Evolutionary conservation across 345 rosid genomes (phyloP).

Genomic region (Gossypium ekmanianum): DNA sequence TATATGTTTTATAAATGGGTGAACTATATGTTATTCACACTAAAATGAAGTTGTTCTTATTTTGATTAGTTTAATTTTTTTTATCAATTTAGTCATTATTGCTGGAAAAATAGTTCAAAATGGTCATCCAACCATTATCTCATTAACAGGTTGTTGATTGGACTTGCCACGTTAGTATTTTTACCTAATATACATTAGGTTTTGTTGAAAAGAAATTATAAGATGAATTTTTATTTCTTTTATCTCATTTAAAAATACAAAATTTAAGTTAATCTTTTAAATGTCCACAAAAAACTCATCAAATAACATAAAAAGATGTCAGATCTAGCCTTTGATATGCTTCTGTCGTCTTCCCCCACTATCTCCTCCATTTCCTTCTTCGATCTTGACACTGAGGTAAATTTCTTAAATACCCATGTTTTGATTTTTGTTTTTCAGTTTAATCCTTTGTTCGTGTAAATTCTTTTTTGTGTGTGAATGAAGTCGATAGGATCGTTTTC

Average conservation of each 20-base stretch:
- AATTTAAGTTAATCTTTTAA: not conserved
- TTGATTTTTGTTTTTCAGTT: not conserved
- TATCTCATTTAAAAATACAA: too few relatives aligned
- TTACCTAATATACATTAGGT: too few relatives aligned
- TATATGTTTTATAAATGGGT: too few relatives aligned
- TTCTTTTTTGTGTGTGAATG: not conserved
- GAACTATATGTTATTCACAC: too few relatives aligned
- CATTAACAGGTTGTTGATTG: too few relatives aligned
- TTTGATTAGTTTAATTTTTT: too few relatives aligned
- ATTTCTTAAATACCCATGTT: not conserved
- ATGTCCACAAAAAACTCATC: not conserved
- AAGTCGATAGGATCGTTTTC: conserved; percentile 91
- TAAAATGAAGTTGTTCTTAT: too few relatives aligned
- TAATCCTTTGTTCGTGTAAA: not conserved
- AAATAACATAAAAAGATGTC: conserved; percentile 19
- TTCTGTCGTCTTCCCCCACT: conserved; percentile 33
- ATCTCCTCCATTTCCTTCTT: conserved; percentile 52
- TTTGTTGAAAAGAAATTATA: too few relatives aligned
- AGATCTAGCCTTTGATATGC: conserved; percentile 48
- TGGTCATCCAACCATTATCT: too few relatives aligned
- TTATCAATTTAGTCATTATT: too few relatives aligned
- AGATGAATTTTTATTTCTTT: too few relatives aligned
- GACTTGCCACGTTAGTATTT: too few relatives aligned
- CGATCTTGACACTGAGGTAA: conserved; percentile 93
- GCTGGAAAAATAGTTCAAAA: fast-evolving